Evolutionary conservation across 352 stramenopile genomes (phyloP).

Genomic region (Phytophthora pseudosyringae): DNA sequence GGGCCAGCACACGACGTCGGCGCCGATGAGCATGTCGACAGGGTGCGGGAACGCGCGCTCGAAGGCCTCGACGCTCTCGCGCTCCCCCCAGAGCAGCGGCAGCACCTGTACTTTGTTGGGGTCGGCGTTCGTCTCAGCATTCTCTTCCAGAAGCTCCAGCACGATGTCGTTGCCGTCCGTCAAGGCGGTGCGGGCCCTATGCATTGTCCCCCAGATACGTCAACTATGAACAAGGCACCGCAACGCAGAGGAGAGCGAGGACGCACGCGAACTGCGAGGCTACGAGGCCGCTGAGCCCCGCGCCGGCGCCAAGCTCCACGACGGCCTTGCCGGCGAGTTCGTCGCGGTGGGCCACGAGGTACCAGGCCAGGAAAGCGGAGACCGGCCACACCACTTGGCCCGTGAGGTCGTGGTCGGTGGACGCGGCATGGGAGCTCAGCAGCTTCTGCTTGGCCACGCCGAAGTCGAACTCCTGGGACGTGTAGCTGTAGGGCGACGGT

Average conservation of each 20-base stretch:
- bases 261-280: constrained; percentile 66
- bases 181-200: constrained; percentile 52
- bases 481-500: constrained; percentile 38
- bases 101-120: constrained; percentile 43
- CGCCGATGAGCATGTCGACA: constrained; percentile 66
- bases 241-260: background rate
- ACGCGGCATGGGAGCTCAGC: constrained; percentile 55
- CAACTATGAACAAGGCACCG: constrained; percentile 10
- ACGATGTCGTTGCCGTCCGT: constrained; percentile 83
- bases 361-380: constrained; percentile 67
- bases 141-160: constrained; percentile 59
- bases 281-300: constrained; percentile 63
- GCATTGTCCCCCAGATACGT: constrained; percentile 16
- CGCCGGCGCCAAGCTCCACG: constrained; percentile 60
- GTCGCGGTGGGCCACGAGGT: constrained; percentile 36
- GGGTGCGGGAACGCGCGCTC: constrained; percentile 48
- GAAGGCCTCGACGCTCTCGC: constrained; percentile 49
- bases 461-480: constrained; percentile 59
- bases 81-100: constrained; percentile 61
- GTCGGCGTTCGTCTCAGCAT: constrained; percentile 40
- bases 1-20: constrained; percentile 80
- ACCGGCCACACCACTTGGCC: constrained; percentile 83
- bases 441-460: constrained; percentile 51
- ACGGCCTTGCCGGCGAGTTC: constrained; percentile 55
- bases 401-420: constrained; percentile 79